Percentiles rank a stretch among this genome's conserved stretches.
Evolutionary conservation across 2,329 filamentous ascomycete genomes (phyloP).

Genomic region (Arachnopeziza araneosa): DNA sequence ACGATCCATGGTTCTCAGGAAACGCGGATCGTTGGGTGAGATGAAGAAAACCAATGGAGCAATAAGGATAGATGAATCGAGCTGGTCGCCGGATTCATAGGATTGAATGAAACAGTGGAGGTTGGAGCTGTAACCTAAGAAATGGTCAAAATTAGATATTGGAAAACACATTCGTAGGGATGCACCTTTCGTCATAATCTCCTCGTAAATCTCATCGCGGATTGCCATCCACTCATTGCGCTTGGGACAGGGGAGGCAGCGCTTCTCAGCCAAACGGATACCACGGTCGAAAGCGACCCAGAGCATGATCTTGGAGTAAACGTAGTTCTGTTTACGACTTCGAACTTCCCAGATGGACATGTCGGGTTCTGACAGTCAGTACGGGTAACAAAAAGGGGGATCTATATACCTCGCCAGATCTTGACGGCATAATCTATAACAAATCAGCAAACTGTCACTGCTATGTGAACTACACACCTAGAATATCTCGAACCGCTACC

Average conservation of each 20-base stretch:
- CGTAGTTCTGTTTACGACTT: constrained; percentile 69
- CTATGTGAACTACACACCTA: constrained; percentile 36
- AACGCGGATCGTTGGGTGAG: constrained; percentile 69
- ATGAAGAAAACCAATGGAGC: constrained; percentile 78
- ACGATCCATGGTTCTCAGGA: constrained; percentile 64
- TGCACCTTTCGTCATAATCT: constrained; percentile 66
- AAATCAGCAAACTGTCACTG: constrained; percentile 11
- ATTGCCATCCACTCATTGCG: constrained; percentile 59
- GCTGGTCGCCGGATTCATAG: constrained; percentile 63
- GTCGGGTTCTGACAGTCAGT: constrained; percentile 48
- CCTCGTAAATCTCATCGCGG: constrained; percentile 65
- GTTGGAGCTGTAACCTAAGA: constrained; percentile 61
- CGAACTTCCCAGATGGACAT: constrained; percentile 84
- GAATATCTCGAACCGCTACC: constrained; percentile 62
- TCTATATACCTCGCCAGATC: constrained; percentile 49
- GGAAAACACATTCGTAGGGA: not conserved
- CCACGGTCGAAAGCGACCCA: constrained; percentile 78
- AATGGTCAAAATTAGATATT: not conserved
- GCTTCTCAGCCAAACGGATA: constrained; percentile 66
- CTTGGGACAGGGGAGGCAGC: constrained; percentile 69
- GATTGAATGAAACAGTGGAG: constrained; percentile 69
- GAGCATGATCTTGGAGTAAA: constrained; percentile 78
- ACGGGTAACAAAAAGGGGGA: not conserved
- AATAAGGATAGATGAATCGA: constrained; percentile 71
- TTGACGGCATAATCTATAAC: constrained; percentile 61